These are phyloP conservation scores for Naganishia onofrii DNA, from an alignment of 768 basidiomycete species.

Conservation along the genomic window DNA sequence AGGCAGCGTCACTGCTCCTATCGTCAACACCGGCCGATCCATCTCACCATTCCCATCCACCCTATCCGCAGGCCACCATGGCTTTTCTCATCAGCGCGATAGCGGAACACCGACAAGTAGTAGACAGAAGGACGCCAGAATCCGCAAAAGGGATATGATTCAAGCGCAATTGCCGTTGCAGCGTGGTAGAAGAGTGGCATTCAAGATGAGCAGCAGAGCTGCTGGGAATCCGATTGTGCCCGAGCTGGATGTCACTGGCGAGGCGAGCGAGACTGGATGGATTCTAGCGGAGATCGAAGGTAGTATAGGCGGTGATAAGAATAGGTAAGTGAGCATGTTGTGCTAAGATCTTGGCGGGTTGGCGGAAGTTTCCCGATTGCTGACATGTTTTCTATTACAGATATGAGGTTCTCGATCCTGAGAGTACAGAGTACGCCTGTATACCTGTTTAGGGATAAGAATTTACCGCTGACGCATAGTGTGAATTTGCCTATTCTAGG, in stretches of 20 bases:
- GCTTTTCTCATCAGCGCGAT: constrained; percentile 18
- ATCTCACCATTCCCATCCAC: constrained; percentile 17
- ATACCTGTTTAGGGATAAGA: background rate
- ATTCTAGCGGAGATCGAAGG: constrained; percentile 52
- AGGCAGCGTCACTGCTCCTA: background rate
- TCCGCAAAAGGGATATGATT: constrained; percentile 18
- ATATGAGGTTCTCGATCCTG: constrained; percentile 54
- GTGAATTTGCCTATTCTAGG: background rate
- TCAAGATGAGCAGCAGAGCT: constrained; percentile 43
- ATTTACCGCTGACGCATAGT: background rate
- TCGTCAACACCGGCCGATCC: constrained; percentile 9
- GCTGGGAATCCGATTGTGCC: background rate
- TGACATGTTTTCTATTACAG: constrained; percentile 26
- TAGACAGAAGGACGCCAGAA: background rate
- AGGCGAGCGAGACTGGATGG: constrained; percentile 46
- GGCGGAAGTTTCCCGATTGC: background rate
- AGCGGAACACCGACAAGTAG: constrained; percentile 8
- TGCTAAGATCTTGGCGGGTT: no score
- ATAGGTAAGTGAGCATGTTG: constrained; percentile 35
- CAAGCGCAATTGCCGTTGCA: constrained; percentile 51
- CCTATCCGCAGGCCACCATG: constrained; percentile 5
- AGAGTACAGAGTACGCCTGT: constrained; percentile 45
- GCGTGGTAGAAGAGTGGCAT: constrained; percentile 52
- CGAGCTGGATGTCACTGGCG: constrained; percentile 16
- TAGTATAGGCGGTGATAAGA: constrained; percentile 50